A percentile compares a stretch with the other conserved stretches of the same genome.
phyloP scores from a whole-genome alignment of 2,329 filamentous ascomycete genomes.

The Aspergillus intermedius region DNA sequence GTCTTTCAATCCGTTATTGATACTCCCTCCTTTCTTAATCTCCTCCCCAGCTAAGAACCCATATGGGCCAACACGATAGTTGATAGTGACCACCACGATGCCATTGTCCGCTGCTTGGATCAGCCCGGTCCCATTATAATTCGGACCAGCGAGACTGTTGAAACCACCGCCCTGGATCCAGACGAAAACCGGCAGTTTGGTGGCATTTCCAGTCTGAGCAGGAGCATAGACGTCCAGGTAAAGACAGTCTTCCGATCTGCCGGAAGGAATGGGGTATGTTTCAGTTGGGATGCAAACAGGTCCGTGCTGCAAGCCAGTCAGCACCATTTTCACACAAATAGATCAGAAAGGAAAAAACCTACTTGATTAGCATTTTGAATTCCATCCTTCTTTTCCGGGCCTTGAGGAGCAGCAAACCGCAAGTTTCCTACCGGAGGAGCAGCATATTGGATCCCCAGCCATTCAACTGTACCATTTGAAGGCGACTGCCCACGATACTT shows the following conservation, averaged over 20 bases:
- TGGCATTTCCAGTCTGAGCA: constrained; percentile 21
- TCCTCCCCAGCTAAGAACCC: constrained; percentile 62
- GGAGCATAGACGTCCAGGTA: constrained; percentile 39
- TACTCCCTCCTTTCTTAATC: constrained; percentile 42
- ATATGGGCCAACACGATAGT: constrained; percentile 69
- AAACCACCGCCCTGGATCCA: constrained; percentile 59
- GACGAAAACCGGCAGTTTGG: constrained; percentile 59
- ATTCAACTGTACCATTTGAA: constrained; percentile 57
- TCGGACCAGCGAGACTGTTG: constrained; percentile 51
- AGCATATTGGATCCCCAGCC: constrained; percentile 70
- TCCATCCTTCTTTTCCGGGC: constrained; percentile 46
- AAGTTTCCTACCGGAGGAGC: constrained; percentile 59
- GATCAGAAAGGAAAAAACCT: constrained; percentile 8
- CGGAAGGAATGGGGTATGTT: constrained; percentile 54
- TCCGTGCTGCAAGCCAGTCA: constrained; percentile 27
- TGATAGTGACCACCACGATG: constrained; percentile 65
- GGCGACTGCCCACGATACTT: constrained; percentile 55
- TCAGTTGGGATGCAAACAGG: constrained; percentile 60
- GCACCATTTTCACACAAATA: neutral
- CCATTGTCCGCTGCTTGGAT: constrained; percentile 51
- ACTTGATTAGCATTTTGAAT: constrained; percentile 53
- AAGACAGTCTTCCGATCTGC: constrained; percentile 40
- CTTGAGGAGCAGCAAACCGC: constrained; percentile 61
- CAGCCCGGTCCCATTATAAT: constrained; percentile 58
- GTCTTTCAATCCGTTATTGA: constrained; percentile 66